Evolutionary conservation across 2,329 filamentous ascomycete genomes (phyloP).

Genomic region (Gaeumannomyces tritici): DNA sequence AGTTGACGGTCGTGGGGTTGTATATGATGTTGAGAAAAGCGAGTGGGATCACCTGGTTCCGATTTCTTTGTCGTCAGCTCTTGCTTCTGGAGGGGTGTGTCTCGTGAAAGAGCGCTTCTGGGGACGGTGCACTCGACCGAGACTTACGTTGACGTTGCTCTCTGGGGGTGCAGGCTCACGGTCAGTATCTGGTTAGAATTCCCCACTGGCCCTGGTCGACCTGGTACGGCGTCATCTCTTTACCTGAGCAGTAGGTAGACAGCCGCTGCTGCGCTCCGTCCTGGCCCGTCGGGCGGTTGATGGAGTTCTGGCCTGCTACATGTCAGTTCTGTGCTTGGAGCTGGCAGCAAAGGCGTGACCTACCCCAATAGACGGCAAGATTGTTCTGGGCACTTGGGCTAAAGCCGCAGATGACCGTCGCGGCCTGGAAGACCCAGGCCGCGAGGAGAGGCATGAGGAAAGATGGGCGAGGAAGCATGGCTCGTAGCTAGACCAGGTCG

Average conservation of each 20-base stretch:
- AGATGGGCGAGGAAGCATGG: too few relatives aligned
- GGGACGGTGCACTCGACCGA: too few relatives aligned
- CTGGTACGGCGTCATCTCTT: constrained; percentile 15
- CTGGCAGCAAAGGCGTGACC: constrained; percentile 4
- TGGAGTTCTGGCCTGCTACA: constrained; percentile 49
- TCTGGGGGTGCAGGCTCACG: constrained; percentile 3
- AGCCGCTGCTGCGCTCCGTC: constrained; percentile 43
- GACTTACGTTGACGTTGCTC: constrained; percentile 32
- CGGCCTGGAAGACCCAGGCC: background rate
- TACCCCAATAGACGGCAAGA: constrained; percentile 59
- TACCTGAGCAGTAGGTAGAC: constrained; percentile 48
- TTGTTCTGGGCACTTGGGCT: constrained; percentile 37
- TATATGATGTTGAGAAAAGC: constrained; percentile 52
- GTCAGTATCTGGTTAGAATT: background rate
- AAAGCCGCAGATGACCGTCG: constrained; percentile 28
- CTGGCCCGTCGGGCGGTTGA: constrained; percentile 31
- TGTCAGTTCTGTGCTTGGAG: background rate
- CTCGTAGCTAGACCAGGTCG: too few relatives aligned
- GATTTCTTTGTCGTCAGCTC: constrained; percentile 8
- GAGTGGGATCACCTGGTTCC: constrained; percentile 47
- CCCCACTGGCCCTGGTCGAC: too few relatives aligned
- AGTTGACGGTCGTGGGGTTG: constrained; percentile 47
- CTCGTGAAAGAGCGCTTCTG: too few relatives aligned
- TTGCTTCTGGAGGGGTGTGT: too few relatives aligned
- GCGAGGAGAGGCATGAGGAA: background rate